Conservation (phyloP, 768 basidiomycete genomes). For the Psilocybe sp. region DNA sequence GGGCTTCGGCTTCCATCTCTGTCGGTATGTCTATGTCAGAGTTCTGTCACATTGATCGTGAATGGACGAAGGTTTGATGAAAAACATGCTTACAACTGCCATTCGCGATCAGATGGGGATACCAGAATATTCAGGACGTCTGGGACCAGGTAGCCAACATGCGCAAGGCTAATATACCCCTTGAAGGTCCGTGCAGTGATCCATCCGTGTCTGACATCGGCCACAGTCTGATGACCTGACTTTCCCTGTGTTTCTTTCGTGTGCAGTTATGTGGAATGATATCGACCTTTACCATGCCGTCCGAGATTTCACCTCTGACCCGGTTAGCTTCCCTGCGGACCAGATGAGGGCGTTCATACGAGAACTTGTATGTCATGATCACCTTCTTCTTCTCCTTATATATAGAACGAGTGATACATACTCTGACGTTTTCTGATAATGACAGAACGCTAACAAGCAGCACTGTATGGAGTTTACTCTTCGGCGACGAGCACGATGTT, state of each 20-base stretch:
- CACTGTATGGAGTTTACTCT: slow-evolving; percentile 18
- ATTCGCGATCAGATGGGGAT: slow-evolving; percentile 36
- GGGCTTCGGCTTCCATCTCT: slow-evolving; percentile 79
- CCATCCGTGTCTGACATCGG: slow-evolving; percentile 3
- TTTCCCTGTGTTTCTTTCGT: slow-evolving; percentile 1
- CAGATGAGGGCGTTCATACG: slow-evolving; percentile 52
- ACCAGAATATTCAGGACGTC: slow-evolving; percentile 53
- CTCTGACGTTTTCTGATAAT: neutral
- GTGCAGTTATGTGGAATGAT: slow-evolving; percentile 73
- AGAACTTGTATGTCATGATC: slow-evolving; percentile 10
- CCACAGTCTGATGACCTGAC: neutral
- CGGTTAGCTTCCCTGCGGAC: slow-evolving; percentile 55
- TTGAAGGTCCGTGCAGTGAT: slow-evolving; percentile 50
- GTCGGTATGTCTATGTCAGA: slow-evolving; percentile 36
- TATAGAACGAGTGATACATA: neutral
- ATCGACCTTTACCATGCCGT: slow-evolving; percentile 70
- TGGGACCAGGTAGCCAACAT: slow-evolving; percentile 47
- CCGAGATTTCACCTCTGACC: slow-evolving; percentile 69
- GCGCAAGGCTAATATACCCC: slow-evolving; percentile 71
- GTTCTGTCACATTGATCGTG: neutral
- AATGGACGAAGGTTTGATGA: neutral
- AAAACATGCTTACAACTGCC: neutral
- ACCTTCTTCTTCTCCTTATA: neutral
- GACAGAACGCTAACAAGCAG: slow-evolving; percentile 14
- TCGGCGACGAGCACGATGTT: slow-evolving; percentile 19